These are phyloP conservation scores for Zea luxurians DNA, from an alignment of 176 grass and related monocot species.

Conservation along the genomic window DNA sequence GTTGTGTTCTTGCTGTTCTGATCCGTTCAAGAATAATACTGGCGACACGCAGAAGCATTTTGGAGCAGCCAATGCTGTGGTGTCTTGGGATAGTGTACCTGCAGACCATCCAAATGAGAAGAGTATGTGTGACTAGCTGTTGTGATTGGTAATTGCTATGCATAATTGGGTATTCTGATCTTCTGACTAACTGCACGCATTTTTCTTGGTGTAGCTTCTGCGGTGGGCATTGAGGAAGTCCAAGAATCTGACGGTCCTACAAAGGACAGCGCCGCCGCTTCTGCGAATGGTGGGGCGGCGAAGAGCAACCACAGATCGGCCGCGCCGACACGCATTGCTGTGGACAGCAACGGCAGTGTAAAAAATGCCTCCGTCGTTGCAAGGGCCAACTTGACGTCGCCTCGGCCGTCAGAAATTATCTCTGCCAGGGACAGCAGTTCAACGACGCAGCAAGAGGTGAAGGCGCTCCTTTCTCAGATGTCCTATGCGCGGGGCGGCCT, in stretches of 20 bases:
- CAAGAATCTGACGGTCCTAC: conserved; percentile 37
- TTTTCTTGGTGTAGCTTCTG: conserved; percentile 37
- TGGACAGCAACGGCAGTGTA: conserved; percentile 35
- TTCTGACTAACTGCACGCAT: conserved; percentile 1
- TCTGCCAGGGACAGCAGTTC: conserved; percentile 77
- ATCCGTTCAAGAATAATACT: conserved; percentile 32
- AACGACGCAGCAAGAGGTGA: conserved; percentile 76
- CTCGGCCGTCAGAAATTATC: conserved; percentile 77
- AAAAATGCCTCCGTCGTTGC: conserved; percentile 31
- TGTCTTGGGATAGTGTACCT: conserved; percentile 23
- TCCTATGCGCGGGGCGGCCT: conserved; percentile 53
- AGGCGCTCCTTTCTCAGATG: conserved; percentile 78
- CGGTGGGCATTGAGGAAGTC: conserved; percentile 46
- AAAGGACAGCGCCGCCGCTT: conserved; percentile 26
- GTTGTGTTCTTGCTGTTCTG: conserved; percentile 54
- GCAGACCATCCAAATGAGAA: conserved; percentile 42
- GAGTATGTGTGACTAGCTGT: conserved; percentile 18
- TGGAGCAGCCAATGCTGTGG: conserved; percentile 11
- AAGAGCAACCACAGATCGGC: conserved; percentile 21
- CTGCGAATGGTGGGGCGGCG: conserved; percentile 11
- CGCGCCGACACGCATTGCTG: conserved; percentile 13
- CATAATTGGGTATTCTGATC: not conserved
- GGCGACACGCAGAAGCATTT: not conserved
- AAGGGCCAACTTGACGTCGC: conserved; percentile 53
- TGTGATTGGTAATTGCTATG: no score